Conservation (phyloP, 179 eudicot genomes). For the Pouteria campechiana region DNA sequence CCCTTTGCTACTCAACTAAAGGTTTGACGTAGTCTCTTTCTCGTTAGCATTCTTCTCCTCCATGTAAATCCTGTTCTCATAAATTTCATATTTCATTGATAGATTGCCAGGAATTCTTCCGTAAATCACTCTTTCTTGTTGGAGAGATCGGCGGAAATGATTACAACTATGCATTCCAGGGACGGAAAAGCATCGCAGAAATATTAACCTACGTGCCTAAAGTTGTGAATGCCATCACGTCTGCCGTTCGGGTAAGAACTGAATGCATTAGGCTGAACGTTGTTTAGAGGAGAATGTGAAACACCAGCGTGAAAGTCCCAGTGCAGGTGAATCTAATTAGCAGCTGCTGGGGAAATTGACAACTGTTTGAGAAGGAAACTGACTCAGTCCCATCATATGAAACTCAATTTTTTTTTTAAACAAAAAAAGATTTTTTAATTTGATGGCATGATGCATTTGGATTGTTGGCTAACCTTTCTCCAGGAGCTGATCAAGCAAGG, state of each 20-base stretch:
- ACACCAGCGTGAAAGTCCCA: no score
- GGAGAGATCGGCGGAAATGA: slow-evolving; percentile 89
- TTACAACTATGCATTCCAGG: slow-evolving; percentile 41
- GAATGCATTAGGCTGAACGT: no score
- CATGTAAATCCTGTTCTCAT: not conserved
- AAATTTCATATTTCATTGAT: slow-evolving; percentile 1
- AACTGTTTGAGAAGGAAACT: no score
- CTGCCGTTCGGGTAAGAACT: slow-evolving; percentile 43
- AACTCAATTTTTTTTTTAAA: not conserved
- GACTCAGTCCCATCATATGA: no score
- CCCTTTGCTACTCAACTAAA: slow-evolving; percentile 39
- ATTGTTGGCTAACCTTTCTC: not conserved
- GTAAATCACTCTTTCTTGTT: slow-evolving; percentile 42
- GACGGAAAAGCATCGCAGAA: slow-evolving; percentile 25
- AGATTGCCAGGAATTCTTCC: slow-evolving; percentile 45
- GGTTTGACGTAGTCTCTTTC: slow-evolving; percentile 13
- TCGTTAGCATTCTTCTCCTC: not conserved
- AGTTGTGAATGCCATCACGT: slow-evolving; percentile 34
- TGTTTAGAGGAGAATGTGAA: no score
- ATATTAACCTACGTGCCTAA: slow-evolving; percentile 31
- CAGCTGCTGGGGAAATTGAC: no score
- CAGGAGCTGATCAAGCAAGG: slow-evolving; percentile 66
- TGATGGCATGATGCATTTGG: not conserved
- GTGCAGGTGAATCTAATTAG: no score
- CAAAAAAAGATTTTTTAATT: not conserved